phyloP scores from a whole-genome alignment of 2,329 filamentous ascomycete species.

The Coniochaeta sp. region DNA sequence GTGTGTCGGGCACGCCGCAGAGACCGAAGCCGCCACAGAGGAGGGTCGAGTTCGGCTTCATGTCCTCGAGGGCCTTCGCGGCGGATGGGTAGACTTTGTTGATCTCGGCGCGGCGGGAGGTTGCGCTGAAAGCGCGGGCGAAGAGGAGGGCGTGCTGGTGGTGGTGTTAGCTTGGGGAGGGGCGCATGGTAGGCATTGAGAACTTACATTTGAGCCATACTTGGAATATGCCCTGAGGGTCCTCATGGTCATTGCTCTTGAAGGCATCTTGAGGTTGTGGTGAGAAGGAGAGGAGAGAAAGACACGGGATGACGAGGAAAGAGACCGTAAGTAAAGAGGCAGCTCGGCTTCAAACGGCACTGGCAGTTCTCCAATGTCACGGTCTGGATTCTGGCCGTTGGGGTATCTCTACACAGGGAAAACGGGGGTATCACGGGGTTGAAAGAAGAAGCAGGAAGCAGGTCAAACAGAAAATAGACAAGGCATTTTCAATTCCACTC shows the following conservation, averaged over 20 bases:
- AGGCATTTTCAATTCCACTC: neutral
- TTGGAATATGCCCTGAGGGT: conserved; percentile 47
- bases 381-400: neutral
- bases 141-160: conserved; percentile 43
- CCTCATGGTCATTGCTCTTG: conserved; percentile 40
- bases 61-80: conserved; percentile 64
- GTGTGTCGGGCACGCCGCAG: conserved; percentile 73
- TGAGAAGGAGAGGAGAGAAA: neutral
- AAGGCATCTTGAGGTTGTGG: conserved; percentile 38
- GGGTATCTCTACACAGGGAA: neutral
- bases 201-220: conserved; percentile 46
- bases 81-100: conserved; percentile 72
- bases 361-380: neutral
- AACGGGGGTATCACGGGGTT: neutral
- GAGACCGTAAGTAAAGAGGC: neutral
- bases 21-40: conserved; percentile 80
- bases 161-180: neutral
- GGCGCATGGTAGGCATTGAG: neutral
- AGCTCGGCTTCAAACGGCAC: conserved; percentile 3
- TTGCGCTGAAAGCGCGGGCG: conserved; percentile 60
- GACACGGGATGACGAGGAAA: neutral
- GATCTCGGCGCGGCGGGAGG: conserved; percentile 60
- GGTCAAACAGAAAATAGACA: neutral
- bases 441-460: neutral
- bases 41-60: conserved; percentile 70